These are phyloP conservation scores for Ascosphaera pollenicola DNA, from an alignment of 2,329 filamentous ascomycete species.

Conservation along the genomic window DNA sequence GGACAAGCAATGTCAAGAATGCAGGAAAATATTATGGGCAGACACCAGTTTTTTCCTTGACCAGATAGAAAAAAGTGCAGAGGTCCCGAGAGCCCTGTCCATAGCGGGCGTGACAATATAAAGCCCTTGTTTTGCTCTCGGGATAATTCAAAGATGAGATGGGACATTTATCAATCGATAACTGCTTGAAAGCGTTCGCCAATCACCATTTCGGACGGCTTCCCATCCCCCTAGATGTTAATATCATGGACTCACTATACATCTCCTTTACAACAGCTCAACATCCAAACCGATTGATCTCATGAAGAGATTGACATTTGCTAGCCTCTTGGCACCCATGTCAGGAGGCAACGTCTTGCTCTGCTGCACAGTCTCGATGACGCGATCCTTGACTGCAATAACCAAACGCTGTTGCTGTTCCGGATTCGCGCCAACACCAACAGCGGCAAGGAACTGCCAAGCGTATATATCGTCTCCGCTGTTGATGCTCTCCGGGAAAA, in stretches of 20 bases:
- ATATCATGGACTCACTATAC: neutral
- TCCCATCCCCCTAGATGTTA: neutral
- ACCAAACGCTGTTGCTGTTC: conserved; percentile 92
- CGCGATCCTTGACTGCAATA: conserved; percentile 86
- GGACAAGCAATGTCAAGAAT: too few species aligned
- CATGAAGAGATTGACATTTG: conserved; percentile 97
- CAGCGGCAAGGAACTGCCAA: conserved; percentile 91
- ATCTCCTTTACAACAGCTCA: conserved; percentile 32
- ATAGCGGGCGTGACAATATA: neutral
- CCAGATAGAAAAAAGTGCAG: neutral
- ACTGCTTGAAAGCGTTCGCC: neutral
- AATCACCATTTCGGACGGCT: too few species aligned
- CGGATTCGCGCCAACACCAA: conserved; percentile 78
- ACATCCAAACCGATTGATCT: conserved; percentile 96
- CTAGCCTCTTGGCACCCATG: conserved; percentile 61
- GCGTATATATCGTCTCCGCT: conserved; percentile 87
- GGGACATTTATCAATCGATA: too few species aligned
- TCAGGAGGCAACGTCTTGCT: conserved; percentile 76
- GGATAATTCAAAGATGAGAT: too few species aligned
- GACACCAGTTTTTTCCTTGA: neutral
- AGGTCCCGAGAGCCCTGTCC: neutral
- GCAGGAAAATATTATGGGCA: too few species aligned
- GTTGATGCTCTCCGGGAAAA: conserved; percentile 84
- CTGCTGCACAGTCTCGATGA: conserved; percentile 81
- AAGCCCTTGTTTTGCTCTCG: neutral